Conservation (phyloP, 805 yeast species). For the Candida michaelii region DNA sequence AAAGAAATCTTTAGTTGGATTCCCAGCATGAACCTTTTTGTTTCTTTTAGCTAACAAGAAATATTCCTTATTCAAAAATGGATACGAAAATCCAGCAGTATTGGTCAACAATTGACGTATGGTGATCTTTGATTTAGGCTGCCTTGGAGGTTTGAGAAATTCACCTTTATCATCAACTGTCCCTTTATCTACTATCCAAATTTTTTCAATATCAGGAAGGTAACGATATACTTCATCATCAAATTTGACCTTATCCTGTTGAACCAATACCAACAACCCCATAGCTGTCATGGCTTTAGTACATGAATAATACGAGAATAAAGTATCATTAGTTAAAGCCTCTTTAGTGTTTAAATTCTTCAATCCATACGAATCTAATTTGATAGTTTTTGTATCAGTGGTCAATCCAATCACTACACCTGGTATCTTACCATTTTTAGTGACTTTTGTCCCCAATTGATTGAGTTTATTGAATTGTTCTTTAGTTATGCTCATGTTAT, state of each 20-base stretch:
- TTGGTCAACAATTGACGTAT: constrained; percentile 30
- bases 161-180: constrained; percentile 25
- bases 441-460: background rate
- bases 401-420: constrained; percentile 33
- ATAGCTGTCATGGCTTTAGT: constrained; percentile 36
- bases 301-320: constrained; percentile 26
- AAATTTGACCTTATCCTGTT: constrained; percentile 30
- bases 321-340: constrained; percentile 17
- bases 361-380: constrained; percentile 24
- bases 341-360: constrained; percentile 18
- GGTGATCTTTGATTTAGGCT: constrained; percentile 26
- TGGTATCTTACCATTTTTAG: constrained; percentile 17
- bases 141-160: constrained; percentile 20
- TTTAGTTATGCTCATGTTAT: background rate
- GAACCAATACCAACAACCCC: constrained; percentile 35
- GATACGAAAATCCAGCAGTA: constrained; percentile 37
- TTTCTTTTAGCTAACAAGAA: constrained; percentile 16
- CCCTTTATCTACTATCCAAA: constrained; percentile 27
- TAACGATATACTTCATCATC: constrained; percentile 33
- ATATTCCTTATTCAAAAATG: constrained; percentile 32
- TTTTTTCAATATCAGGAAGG: constrained; percentile 31
- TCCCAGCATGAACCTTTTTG: constrained; percentile 8
- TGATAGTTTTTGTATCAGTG: constrained; percentile 20
- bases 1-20: constrained; percentile 26
- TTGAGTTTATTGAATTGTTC: constrained; percentile 6